These are phyloP conservation scores for Entamoeba histolytica DNA, from an alignment of 208 protist species.

Conservation along the genomic window DNA sequence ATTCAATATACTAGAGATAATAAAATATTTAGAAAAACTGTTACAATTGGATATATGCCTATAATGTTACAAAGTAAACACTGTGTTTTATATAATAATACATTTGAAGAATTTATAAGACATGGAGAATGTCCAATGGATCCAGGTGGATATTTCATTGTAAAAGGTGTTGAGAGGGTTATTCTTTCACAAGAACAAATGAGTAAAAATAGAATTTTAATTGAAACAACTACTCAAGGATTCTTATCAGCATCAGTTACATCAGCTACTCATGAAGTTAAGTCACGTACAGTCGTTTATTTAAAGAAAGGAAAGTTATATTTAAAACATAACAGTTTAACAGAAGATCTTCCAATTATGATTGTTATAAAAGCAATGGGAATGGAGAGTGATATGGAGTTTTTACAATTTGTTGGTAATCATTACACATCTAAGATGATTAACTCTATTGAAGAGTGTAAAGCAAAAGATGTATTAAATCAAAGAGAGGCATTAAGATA, in stretches of 20 bases:
- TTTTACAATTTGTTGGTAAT: constrained; percentile 77
- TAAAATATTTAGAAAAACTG: constrained; percentile 9
- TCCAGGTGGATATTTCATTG: constrained; percentile 95
- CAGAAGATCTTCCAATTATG: constrained; percentile 63
- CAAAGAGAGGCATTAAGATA: constrained; percentile 68
- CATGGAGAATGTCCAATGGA: constrained; percentile 87
- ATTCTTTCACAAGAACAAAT: constrained; percentile 73
- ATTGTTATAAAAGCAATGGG: constrained; percentile 52
- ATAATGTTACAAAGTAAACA: constrained; percentile 93
- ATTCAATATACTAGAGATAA: constrained; percentile 52
- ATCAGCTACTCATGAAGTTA: constrained; percentile 22
- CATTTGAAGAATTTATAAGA: neutral
- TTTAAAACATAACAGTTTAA: constrained; percentile 85
- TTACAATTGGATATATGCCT: constrained; percentile 84
- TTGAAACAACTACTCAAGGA: constrained; percentile 49
- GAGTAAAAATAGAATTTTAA: constrained; percentile 87
- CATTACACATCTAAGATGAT: constrained; percentile 45
- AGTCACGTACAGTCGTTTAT: constrained; percentile 57
- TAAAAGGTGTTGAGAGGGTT: constrained; percentile 92
- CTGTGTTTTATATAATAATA: constrained; percentile 62
- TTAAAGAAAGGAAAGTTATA: constrained; percentile 72
- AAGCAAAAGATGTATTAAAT: constrained; percentile 35
- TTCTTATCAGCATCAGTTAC: constrained; percentile 40
- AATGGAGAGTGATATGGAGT: constrained; percentile 83
- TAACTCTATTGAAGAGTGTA: constrained; percentile 54